Conservation (phyloP, 2,329 filamentous ascomycete genomes). For the Talaromyces sp. region DNA sequence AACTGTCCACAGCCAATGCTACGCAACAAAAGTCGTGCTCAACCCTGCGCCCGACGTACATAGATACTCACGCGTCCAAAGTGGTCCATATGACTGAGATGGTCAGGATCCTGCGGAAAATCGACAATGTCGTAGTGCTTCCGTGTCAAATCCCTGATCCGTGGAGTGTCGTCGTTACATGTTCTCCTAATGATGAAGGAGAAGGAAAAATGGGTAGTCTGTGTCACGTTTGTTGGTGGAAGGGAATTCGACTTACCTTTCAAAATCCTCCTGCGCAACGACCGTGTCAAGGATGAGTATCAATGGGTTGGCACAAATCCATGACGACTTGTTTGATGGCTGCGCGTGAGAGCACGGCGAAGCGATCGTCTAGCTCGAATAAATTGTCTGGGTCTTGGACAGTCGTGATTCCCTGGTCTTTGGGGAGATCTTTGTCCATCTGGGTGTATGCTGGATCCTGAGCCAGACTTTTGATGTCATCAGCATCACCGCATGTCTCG, state of each 20-base stretch:
- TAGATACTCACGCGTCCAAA: background rate
- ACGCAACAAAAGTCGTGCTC: too few species aligned
- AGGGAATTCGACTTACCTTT: background rate
- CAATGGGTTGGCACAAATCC: background rate
- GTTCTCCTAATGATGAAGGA: background rate
- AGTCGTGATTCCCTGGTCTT: background rate
- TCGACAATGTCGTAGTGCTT: background rate
- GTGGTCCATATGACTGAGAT: background rate
- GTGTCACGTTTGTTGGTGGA: background rate
- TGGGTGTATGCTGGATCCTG: slow-evolving; percentile 1
- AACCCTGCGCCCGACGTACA: background rate
- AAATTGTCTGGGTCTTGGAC: background rate
- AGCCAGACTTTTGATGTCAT: background rate
- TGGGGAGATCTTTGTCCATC: background rate
- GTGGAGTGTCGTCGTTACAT: background rate
- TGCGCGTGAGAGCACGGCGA: background rate
- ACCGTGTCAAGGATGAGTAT: background rate
- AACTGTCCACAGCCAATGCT: background rate
- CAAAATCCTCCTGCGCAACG: background rate
- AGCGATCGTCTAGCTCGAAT: slow-evolving; percentile 1
- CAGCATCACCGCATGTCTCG: background rate
- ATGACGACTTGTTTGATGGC: slow-evolving; percentile 1
- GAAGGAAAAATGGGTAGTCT: background rate
- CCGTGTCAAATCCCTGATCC: background rate
- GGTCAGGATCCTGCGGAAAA: background rate